These are phyloP conservation scores for Sparassis latifolia DNA, from an alignment of 1,284 basidiomycete species.

Conservation along the genomic window DNA sequence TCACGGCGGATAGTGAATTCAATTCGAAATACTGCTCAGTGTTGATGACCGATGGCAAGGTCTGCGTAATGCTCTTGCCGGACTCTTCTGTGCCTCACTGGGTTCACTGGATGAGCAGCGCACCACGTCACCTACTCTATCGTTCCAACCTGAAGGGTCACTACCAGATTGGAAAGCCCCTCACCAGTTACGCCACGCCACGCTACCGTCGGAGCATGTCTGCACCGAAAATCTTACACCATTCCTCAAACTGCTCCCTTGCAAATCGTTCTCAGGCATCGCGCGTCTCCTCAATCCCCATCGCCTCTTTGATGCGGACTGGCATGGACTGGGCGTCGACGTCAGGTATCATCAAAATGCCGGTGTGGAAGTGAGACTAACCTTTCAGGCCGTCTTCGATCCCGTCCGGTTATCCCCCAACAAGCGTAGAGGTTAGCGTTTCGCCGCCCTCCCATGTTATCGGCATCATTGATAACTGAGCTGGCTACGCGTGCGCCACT, in stretches of 20 bases:
- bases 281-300: constrained; percentile 84
- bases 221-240: constrained; percentile 98
- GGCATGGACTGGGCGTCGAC: constrained; percentile 82
- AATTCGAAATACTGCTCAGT: constrained; percentile 29
- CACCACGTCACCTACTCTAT: constrained; percentile 56
- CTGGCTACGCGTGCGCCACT: neutral
- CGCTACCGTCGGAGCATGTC: constrained; percentile 78
- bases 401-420: constrained; percentile 54
- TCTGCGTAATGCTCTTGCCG: constrained; percentile 84
- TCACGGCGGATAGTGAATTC: neutral
- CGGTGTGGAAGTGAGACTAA: constrained; percentile 63
- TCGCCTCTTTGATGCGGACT: constrained; percentile 79
- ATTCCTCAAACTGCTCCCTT: constrained; percentile 91
- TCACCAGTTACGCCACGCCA: constrained; percentile 66
- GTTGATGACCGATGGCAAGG: constrained; percentile 78
- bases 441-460: neutral
- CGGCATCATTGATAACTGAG: neutral
- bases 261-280: constrained; percentile 88
- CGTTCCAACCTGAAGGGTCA: constrained; percentile 53
- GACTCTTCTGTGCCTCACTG: constrained; percentile 91
- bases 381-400: constrained; percentile 81
- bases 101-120: constrained; percentile 69
- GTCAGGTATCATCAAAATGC: constrained; percentile 49
- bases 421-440: constrained; percentile 48
- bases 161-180: constrained; percentile 45